phyloP scores from a whole-genome alignment of 495 filamentous ascomycete genomes.

The Daldinia grandis region DNA sequence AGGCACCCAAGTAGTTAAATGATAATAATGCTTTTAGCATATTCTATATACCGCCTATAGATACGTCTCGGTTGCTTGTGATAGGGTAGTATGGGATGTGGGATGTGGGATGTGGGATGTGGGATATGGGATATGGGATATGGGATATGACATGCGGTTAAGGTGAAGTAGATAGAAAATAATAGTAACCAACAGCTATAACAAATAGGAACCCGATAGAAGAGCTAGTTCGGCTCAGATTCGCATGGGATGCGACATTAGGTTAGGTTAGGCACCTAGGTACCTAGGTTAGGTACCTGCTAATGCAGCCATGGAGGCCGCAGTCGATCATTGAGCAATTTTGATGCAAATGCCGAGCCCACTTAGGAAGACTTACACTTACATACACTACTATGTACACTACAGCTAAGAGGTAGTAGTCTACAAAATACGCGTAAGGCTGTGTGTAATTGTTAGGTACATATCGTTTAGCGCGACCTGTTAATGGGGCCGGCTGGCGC shows the following conservation, averaged over 20 bases:
- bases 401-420: neutral
- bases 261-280: too few relatives aligned
- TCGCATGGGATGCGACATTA: too few relatives aligned
- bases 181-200: neutral
- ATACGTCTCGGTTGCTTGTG: neutral
- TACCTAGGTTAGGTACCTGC: too few relatives aligned
- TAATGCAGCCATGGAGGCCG: constrained; percentile 48
- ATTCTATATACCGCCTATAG: neutral
- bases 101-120: neutral
- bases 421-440: constrained; percentile 20
- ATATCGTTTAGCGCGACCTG: neutral
- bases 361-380: constrained; percentile 26
- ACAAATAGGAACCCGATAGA: constrained; percentile 23
- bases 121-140: neutral
- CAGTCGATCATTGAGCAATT: constrained; percentile 38
- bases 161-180: constrained; percentile 6
- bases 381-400: too few relatives aligned
- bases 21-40: neutral
- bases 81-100: neutral
- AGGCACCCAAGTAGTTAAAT: too few relatives aligned
- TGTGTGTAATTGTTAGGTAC: constrained; percentile 2
- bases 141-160: neutral
- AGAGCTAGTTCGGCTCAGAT: constrained; percentile 26
- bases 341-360: constrained; percentile 44
- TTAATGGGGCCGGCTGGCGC: constrained; percentile 13